Evolutionary conservation across 2,329 filamentous ascomycete genomes (phyloP).

Genomic region (Aureobasidium sp.): DNA sequence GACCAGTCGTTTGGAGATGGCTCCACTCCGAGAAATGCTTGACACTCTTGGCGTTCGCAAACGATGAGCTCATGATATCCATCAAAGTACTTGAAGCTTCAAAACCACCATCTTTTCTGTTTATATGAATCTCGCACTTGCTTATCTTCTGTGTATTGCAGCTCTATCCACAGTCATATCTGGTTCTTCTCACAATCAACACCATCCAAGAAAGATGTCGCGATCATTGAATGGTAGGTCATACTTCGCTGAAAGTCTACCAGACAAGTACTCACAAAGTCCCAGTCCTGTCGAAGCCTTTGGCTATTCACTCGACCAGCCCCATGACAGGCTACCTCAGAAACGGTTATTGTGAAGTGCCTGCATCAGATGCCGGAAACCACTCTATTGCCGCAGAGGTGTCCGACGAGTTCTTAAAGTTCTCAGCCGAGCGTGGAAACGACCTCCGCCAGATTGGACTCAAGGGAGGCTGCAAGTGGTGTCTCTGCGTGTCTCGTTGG

Average conservation of each 20-base stretch:
- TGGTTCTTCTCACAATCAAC: slow-evolving; percentile 16
- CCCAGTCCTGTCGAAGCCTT: slow-evolving; percentile 52
- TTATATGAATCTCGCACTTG: background rate
- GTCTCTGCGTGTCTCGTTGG: slow-evolving; percentile 49
- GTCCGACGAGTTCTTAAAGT: slow-evolving; percentile 56
- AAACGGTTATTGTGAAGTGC: slow-evolving; percentile 55
- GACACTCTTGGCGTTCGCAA: slow-evolving; percentile 5
- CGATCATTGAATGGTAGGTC: slow-evolving; percentile 29
- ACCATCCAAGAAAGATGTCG: slow-evolving; percentile 25
- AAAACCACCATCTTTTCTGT: background rate
- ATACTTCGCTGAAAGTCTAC: no score
- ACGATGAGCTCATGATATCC: slow-evolving; percentile 9
- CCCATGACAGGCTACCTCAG: slow-evolving; percentile 56
- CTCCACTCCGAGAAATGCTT: slow-evolving; percentile 1
- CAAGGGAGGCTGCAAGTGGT: slow-evolving; percentile 56
- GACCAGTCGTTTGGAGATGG: background rate
- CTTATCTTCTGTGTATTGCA: background rate
- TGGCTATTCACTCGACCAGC: slow-evolving; percentile 49
- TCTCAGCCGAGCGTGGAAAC: slow-evolving; percentile 52
- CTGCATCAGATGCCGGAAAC: slow-evolving; percentile 50
- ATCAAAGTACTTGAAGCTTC: background rate
- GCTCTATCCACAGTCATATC: background rate
- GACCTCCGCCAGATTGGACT: slow-evolving; percentile 51
- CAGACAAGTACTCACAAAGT: background rate
- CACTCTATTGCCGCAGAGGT: slow-evolving; percentile 54